Evolutionary conservation across 768 basidiomycete species (phyloP), one percentile per base, ranked within the genome.

Genomic region (Boletus coccyginus): DNA sequence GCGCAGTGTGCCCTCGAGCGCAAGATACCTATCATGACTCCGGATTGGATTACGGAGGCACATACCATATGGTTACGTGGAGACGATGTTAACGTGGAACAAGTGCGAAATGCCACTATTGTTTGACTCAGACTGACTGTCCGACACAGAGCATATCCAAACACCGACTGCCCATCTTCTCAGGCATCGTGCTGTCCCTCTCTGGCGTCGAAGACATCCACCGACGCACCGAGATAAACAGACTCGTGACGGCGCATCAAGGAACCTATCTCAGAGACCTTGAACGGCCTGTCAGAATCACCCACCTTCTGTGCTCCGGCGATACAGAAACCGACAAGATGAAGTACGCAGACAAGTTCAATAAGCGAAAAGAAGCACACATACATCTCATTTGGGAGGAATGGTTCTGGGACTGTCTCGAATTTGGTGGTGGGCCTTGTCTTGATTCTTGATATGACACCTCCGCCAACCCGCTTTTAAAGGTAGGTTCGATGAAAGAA

Each of bases 361-460:
- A 88, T 66, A 68, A 75, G 17, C 75, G 78, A 21, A 82, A 84
- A 35, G 90, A 92, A 69, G 87, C 86, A 7, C 78, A 81, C 43
- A 93, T 94, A 33, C 77, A 81, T 48, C 74, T 95, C 3, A 84
- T 97, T 1, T 96, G 94, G 90, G 93, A 95, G 65, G 94, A 96
- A 59, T 98, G 95, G 95, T 89, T 97, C 54, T 95, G 92, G 92
- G 94, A 97, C 65, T 95, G 82, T 29, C 64, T 95, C 3, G 84
- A 86, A 41, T 91, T 84, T 65, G 84, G 85, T 56, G 92, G 88
- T 76, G 58, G 70, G 67, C 14, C 17, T 27, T 38, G 17, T 50
- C 32, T 50, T 47, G n/a, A 46, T 52, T 43, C 49, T 35, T 32
- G 35, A 24, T 9, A 5, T 7, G 43, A 32, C 27, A 36, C 24